Conservation (phyloP, 2,329 filamentous ascomycete genomes). For the Fusarium sp. region DNA sequence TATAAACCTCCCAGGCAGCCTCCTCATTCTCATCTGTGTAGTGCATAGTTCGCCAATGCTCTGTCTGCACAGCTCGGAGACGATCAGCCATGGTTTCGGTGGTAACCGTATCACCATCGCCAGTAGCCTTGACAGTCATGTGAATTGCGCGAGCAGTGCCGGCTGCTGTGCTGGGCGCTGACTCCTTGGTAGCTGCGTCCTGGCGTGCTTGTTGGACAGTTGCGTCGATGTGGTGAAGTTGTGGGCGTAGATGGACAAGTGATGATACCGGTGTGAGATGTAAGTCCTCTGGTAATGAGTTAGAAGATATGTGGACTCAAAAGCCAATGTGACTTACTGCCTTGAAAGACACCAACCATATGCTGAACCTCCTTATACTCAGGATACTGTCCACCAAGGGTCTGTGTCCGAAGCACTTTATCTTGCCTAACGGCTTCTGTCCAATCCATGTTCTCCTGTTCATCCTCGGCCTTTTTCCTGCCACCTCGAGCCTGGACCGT, state of each 20-base stretch:
- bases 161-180: constrained; percentile 44
- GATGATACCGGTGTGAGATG: constrained; percentile 86
- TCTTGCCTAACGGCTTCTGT: constrained; percentile 73
- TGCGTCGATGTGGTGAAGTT: constrained; percentile 93
- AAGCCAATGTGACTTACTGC: constrained; percentile 63
- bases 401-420: constrained; percentile 81
- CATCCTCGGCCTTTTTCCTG: constrained; percentile 52
- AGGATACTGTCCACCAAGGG: constrained; percentile 82
- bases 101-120: constrained; percentile 70
- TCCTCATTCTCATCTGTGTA: constrained; percentile 85
- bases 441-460: constrained; percentile 67
- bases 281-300: constrained; percentile 70
- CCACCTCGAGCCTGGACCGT: constrained; percentile 52
- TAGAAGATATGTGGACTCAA: constrained; percentile 6
- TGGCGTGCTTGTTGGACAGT: constrained; percentile 73
- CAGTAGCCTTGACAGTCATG: constrained; percentile 83
- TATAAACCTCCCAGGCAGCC: constrained; percentile 79
- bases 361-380: constrained; percentile 78
- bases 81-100: constrained; percentile 79
- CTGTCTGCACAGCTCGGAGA: constrained; percentile 80
- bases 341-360: constrained; percentile 92
- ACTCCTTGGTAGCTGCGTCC: constrained; percentile 51
- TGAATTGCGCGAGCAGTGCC: constrained; percentile 79
- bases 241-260: constrained; percentile 87
- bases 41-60: constrained; percentile 80